Percentiles rank a stretch among this genome's conserved stretches.
phyloP scores from a whole-genome alignment of 139 green algal genomes.

The Haematococcus sp. region DNA sequence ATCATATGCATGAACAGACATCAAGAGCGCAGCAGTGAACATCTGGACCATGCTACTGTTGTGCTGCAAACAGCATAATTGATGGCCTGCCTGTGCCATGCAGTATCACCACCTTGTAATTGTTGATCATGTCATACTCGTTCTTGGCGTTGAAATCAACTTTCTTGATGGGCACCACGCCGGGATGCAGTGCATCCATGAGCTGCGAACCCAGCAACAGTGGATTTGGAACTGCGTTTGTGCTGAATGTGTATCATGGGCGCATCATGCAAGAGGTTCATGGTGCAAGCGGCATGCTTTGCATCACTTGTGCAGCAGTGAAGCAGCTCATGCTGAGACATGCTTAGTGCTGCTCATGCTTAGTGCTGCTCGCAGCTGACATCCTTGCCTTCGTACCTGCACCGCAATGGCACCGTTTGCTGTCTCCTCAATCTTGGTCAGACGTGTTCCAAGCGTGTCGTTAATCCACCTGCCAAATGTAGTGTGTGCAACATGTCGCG shows the following conservation, averaged over 20 bases:
- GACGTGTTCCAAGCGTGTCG: slow-evolving; percentile 67
- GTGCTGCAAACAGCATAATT: slow-evolving; percentile 1
- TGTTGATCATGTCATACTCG: slow-evolving; percentile 94
- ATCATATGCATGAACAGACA: too few species aligned
- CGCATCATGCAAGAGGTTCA: background rate
- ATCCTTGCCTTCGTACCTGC: too few species aligned
- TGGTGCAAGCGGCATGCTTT: too few species aligned
- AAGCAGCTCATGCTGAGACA: too few species aligned
- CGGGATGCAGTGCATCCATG: slow-evolving; percentile 87
- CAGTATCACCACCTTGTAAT: slow-evolving; percentile 91
- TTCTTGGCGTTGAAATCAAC: slow-evolving; percentile 96
- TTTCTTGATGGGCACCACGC: slow-evolving; percentile 84
- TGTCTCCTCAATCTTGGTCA: slow-evolving; percentile 88
- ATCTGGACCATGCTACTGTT: too few species aligned
- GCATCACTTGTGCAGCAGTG: too few species aligned
- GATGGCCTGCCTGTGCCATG: background rate
- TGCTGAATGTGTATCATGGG: background rate
- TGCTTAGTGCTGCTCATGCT: too few species aligned
- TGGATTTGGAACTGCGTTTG: background rate
- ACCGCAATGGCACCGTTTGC: slow-evolving; percentile 2
- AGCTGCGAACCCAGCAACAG: slow-evolving; percentile 84
- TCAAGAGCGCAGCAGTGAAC: too few species aligned
- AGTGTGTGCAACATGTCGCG: background rate
- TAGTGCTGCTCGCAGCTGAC: too few species aligned
- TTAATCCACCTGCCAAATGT: slow-evolving; percentile 79